A percentile compares a stretch with the other conserved stretches of the same genome.
Evolutionary conservation across 129 eudicot species (phyloP).

Genomic region (sunflower (Helianthus annuus)): DNA sequence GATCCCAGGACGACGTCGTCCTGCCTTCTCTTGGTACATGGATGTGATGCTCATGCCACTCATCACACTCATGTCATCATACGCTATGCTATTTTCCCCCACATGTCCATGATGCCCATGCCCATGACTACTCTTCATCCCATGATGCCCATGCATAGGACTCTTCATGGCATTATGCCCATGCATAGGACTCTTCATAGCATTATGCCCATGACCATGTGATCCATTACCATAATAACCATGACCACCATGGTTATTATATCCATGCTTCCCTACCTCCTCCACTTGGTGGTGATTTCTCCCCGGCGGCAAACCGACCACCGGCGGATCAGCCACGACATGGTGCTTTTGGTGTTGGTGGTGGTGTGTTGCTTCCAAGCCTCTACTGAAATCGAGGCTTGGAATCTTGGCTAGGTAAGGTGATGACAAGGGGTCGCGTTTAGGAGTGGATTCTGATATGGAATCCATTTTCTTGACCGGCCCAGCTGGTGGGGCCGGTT

Average conservation of each 20-base stretch:
- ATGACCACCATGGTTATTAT: slow-evolving; percentile 21
- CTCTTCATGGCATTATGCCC: slow-evolving; percentile 21
- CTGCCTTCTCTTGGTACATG: slow-evolving; percentile 44
- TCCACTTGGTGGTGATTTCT: slow-evolving; percentile 14
- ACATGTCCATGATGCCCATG: slow-evolving; percentile 27
- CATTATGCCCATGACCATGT: background rate
- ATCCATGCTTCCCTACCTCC: slow-evolving; percentile 19
- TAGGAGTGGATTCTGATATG: slow-evolving; percentile 37
- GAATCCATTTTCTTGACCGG: slow-evolving; percentile 31
- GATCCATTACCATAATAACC: slow-evolving; percentile 12
- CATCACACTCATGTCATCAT: slow-evolving; percentile 48
- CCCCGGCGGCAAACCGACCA: slow-evolving; percentile 6
- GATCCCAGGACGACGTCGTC: slow-evolving; percentile 70
- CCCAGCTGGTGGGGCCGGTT: background rate
- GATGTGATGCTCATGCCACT: slow-evolving; percentile 55
- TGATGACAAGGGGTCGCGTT: slow-evolving; percentile 31
- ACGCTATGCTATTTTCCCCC: slow-evolving; percentile 38
- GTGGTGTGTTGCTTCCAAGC: slow-evolving; percentile 42
- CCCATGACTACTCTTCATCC: slow-evolving; percentile 13
- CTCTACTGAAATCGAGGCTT: slow-evolving; percentile 70
- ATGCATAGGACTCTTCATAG: slow-evolving; percentile 23
- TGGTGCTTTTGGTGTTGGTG: slow-evolving; percentile 11
- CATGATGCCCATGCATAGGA: slow-evolving; percentile 26
- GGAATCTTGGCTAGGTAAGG: slow-evolving; percentile 55
- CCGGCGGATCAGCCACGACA: background rate